Evolutionary conservation across 148 eudicot species (phyloP).

Genomic region (Rhododendron mucronatum): DNA sequence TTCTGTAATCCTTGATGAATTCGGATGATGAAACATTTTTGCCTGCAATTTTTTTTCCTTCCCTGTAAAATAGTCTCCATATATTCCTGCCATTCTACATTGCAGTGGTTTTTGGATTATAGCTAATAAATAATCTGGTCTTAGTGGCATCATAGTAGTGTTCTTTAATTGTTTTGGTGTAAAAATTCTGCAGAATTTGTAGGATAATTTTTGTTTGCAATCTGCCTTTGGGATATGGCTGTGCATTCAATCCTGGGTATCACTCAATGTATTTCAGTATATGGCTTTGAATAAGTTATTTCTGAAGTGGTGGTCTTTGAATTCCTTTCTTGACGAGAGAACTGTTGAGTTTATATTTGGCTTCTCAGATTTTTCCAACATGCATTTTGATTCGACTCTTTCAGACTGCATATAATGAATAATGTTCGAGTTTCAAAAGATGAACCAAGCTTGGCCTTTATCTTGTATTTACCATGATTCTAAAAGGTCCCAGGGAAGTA

Average conservation of each 20-base stretch:
- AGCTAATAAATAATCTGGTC: background rate
- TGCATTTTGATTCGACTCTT: background rate
- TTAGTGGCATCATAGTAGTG: background rate
- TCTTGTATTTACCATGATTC: background rate
- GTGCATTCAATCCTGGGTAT: background rate
- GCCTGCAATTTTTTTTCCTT: background rate
- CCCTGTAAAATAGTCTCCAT: background rate
- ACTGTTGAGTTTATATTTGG: background rate
- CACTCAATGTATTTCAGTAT: background rate
- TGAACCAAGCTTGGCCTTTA: background rate
- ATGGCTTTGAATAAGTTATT: background rate
- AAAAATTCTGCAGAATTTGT: background rate
- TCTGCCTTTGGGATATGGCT: background rate
- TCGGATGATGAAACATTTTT: conserved; percentile 7
- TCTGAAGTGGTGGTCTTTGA: background rate
- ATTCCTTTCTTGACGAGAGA: background rate
- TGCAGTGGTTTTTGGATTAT: background rate
- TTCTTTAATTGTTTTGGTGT: background rate
- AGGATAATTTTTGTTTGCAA: background rate
- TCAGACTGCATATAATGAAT: background rate
- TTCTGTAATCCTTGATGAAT: conserved; percentile 27
- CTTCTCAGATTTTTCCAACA: background rate
- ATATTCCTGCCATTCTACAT: background rate
- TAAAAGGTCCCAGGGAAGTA: background rate
- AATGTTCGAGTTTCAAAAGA: background rate